These are phyloP conservation scores for Zelonia costaricensis DNA, from an alignment of 208 protist species.

Conservation along the genomic window DNA sequence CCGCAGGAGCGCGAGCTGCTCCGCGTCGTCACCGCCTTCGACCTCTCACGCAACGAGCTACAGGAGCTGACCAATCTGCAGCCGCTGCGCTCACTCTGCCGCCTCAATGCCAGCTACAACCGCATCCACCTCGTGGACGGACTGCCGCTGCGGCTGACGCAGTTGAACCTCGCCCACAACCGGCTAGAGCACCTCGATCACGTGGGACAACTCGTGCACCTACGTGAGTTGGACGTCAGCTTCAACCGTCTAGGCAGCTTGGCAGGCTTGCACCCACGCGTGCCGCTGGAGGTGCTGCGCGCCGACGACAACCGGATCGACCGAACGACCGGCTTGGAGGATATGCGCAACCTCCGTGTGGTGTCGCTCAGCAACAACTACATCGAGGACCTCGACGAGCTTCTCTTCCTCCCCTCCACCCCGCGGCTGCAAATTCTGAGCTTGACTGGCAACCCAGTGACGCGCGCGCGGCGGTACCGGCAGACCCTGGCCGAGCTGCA, in stretches of 20 bases:
- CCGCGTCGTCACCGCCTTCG: slow-evolving; percentile 72
- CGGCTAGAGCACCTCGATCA: slow-evolving; percentile 56
- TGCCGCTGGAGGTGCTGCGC: slow-evolving; percentile 60
- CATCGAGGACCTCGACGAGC: slow-evolving; percentile 68
- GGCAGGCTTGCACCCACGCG: slow-evolving; percentile 39
- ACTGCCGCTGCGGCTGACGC: slow-evolving; percentile 64
- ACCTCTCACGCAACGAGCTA: slow-evolving; percentile 83
- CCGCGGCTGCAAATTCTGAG: slow-evolving; percentile 62
- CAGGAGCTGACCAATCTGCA: slow-evolving; percentile 53
- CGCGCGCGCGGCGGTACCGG: slow-evolving; percentile 49
- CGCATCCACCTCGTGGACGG: slow-evolving; percentile 42
- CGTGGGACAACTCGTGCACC: slow-evolving; percentile 53
- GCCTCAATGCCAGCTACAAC: slow-evolving; percentile 80
- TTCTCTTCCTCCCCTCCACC: slow-evolving; percentile 50
- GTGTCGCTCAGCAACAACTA: slow-evolving; percentile 72
- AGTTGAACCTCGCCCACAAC: slow-evolving; percentile 83
- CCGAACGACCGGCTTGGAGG: slow-evolving; percentile 52
- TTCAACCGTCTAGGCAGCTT: slow-evolving; percentile 69
- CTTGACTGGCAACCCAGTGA: slow-evolving; percentile 62
- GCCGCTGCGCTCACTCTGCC: slow-evolving; percentile 48
- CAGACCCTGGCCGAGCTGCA: slow-evolving; percentile 45
- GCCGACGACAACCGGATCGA: slow-evolving; percentile 73
- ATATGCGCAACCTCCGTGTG: slow-evolving; percentile 47
- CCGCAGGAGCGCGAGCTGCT: slow-evolving; percentile 59
- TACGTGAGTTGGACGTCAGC: slow-evolving; percentile 79